A percentile compares a stretch with the other conserved stretches of the same genome.
phyloP scores from a whole-genome alignment of 306 rosid genomes.

The Pyrus pyrifolia region DNA sequence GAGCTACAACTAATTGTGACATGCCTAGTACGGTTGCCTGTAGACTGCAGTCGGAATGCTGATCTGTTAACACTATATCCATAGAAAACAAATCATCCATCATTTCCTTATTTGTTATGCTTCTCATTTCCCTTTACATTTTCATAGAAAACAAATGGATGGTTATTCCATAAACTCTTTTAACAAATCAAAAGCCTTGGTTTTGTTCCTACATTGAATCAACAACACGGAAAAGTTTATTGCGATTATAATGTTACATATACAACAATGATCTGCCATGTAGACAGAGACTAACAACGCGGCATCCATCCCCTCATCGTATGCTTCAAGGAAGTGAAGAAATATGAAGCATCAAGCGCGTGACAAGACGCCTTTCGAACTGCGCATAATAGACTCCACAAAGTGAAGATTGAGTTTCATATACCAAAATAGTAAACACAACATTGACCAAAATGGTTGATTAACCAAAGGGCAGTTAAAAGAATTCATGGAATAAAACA shows the following conservation, averaged over 20 bases:
- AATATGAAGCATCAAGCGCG: slow-evolving; percentile 36
- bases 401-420: slow-evolving; percentile 7
- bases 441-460: neutral
- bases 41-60: neutral
- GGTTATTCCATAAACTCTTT: neutral
- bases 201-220: neutral
- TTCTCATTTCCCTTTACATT: too few species aligned
- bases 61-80: neutral
- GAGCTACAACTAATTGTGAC: too few species aligned
- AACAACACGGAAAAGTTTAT: neutral
- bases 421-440: neutral
- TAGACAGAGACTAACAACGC: neutral
- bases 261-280: neutral
- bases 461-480: neutral
- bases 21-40: too few species aligned
- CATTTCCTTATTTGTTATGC: too few species aligned
- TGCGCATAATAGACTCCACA: slow-evolving; percentile 29
- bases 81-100: neutral
- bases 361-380: slow-evolving; percentile 89
- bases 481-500: neutral
- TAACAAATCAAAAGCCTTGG: neutral
- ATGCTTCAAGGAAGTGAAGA: slow-evolving; percentile 5
- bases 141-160: neutral
- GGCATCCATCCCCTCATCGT: neutral
- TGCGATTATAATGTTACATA: neutral